These are phyloP conservation scores for Pseudogymnoascus sp. DNA, from an alignment of 2,329 filamentous ascomycete species.

Conservation along the genomic window DNA sequence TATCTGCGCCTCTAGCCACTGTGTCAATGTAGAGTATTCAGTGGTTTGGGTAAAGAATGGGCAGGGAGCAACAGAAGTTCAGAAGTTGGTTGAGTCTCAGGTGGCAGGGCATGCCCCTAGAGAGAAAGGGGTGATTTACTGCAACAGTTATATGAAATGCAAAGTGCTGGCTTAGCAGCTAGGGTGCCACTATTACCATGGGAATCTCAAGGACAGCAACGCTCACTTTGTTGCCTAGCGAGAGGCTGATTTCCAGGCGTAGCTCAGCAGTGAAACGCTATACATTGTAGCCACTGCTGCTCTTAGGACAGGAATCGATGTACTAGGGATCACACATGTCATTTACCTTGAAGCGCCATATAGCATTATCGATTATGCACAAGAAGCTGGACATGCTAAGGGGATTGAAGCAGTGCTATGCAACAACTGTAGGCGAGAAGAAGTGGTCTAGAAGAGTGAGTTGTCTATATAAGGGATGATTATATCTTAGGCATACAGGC, in stretches of 20 bases:
- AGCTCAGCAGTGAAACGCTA: neutral
- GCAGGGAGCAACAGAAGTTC: neutral
- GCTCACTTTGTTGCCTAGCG: neutral
- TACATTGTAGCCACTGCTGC: slow-evolving; percentile 20
- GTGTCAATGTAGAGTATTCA: neutral
- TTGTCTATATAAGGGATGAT: neutral
- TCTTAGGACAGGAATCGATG: slow-evolving; percentile 19
- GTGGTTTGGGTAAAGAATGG: neutral
- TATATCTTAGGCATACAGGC: neutral
- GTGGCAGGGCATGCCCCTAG: neutral
- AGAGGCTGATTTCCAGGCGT: neutral
- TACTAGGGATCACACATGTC: slow-evolving; percentile 16
- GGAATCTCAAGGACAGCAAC: neutral
- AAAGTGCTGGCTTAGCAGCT: slow-evolving; percentile 9
- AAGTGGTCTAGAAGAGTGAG: neutral
- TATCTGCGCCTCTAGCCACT: neutral
- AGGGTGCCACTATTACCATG: slow-evolving; percentile 9
- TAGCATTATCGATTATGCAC: slow-evolving; percentile 15
- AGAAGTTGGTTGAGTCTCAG: neutral
- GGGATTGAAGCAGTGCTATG: neutral
- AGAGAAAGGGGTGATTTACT: neutral
- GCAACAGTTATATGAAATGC: slow-evolving; percentile 4
- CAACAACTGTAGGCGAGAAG: slow-evolving; percentile 8
- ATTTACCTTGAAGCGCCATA: slow-evolving; percentile 13
- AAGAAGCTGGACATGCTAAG: slow-evolving; percentile 12